Evolutionary conservation across 257 asterid genomes (phyloP).

Genomic region (Orobanche coerulescens): DNA sequence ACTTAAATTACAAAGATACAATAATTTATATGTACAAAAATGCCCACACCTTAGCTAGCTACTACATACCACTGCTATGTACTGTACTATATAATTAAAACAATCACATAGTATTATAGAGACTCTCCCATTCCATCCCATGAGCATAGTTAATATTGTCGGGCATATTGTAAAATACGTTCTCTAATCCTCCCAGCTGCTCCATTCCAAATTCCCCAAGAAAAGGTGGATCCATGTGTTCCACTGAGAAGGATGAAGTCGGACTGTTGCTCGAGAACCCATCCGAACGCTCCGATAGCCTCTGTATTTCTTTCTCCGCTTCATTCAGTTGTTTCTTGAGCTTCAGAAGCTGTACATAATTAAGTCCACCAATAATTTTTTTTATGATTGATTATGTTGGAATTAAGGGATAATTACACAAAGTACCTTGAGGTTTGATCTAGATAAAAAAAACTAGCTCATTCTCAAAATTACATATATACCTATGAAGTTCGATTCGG

Average conservation of each 20-base stretch:
- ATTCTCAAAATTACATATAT: too few relatives aligned
- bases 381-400: too few relatives aligned
- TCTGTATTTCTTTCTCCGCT: conserved; percentile 46
- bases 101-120: conserved; percentile 16
- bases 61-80: background rate
- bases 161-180: conserved; percentile 30
- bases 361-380: background rate
- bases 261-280: conserved; percentile 51
- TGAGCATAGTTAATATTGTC: conserved; percentile 18
- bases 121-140: conserved; percentile 28
- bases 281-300: conserved; percentile 34
- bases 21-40: background rate
- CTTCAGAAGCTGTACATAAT: conserved; percentile 32
- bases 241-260: conserved; percentile 36
- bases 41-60: background rate
- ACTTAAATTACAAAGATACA: background rate
- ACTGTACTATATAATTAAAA: background rate
- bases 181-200: too few relatives aligned
- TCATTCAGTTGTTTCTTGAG: conserved; percentile 46
- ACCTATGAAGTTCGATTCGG: too few relatives aligned
- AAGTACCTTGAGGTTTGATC: too few relatives aligned
- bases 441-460: background rate
- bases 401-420: too few relatives aligned
- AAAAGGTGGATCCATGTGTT: conserved; percentile 26
- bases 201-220: conserved; percentile 48